These are phyloP conservation scores for Coemansia sp. DNA, from an alignment of 192 early-diverging fungal genomes.

Conservation along the genomic window DNA sequence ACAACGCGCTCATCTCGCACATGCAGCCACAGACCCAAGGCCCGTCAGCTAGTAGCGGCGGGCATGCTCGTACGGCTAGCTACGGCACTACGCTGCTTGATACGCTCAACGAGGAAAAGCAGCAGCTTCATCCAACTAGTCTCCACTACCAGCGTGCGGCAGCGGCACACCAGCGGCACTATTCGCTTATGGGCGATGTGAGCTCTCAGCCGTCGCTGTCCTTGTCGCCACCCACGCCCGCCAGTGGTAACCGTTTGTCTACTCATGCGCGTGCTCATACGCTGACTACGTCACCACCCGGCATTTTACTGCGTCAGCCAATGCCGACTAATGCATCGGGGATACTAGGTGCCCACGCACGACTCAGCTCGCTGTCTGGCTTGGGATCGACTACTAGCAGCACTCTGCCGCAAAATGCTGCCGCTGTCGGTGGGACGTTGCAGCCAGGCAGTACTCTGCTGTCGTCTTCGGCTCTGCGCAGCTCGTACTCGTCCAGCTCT, in stretches of 20 bases:
- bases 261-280: conserved; percentile 32
- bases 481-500: conserved; percentile 55
- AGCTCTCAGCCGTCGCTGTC: conserved; percentile 5
- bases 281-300: conserved; percentile 32
- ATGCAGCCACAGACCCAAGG: neutral
- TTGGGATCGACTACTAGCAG: neutral
- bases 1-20: conserved; percentile 15
- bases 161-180: conserved; percentile 27
- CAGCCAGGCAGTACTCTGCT: conserved; percentile 10
- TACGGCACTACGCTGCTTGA: conserved; percentile 57
- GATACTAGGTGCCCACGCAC: conserved; percentile 44
- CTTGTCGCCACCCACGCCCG: conserved; percentile 15
- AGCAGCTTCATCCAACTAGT: conserved; percentile 2
- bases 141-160: conserved; percentile 9
- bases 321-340: conserved; percentile 37
- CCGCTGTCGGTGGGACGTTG: neutral
- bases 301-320: conserved; percentile 8
- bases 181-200: conserved; percentile 18
- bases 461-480: conserved; percentile 48
- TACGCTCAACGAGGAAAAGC: conserved; percentile 49
- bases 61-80: conserved; percentile 51
- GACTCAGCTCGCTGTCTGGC: conserved; percentile 40
- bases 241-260: conserved; percentile 8
- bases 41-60: conserved; percentile 13
- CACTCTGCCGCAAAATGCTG: neutral